Base-by-base conservation (phyloP, 2,329 filamentous ascomycete genomes). In the Talaromyces sp. region DNA sequence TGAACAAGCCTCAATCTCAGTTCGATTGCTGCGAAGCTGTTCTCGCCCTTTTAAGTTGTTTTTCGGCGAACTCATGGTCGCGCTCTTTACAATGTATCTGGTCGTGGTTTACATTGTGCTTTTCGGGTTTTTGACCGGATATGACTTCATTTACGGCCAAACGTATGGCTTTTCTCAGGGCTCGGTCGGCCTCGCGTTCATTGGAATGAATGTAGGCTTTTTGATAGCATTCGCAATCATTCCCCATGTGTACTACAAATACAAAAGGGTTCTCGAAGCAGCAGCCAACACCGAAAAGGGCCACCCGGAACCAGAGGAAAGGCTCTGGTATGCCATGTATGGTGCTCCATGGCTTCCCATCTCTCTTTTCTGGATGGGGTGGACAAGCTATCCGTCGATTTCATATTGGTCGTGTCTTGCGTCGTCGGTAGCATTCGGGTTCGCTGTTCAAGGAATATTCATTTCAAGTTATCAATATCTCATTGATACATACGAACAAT, bases 351-450 rank as follows among this genome's bases (percentile, higher is more conserved):
- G 75, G 0, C 74, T 85, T 1, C 80, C 82, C 0, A 69, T 82
- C 31, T 73, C 72, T 1, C 70, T 84, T 2, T 83, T 85, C 66
- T 85, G 81, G 81, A 80, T 85, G 69, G 82, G 76, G 0, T 84
- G 81, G 82, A 82, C 78, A 0, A 72, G 74, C 36, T 68, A 66
- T 9, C 65, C 69, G 0, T 63, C 64, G 2, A 69, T 80, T 5
- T 76, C 62, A 78, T 71, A 70, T 66, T 71, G 22, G 62, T 65
- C 33, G 63, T 67, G 1, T 31, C 72, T 75, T 56, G 52, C 68
- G 2, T 79, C 80, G 0, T 80, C 74, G 21, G 77, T 79, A 1
- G 63, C 82, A 0, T 82, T 83, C 61, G 81, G 81, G 2, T 77
- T 77, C 56, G 79, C 77, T 0, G 72, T 80, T 40, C 68, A 78